These are phyloP conservation scores for Echites panduratus DNA, from an alignment of 257 asterid species.

Conservation along the genomic window DNA sequence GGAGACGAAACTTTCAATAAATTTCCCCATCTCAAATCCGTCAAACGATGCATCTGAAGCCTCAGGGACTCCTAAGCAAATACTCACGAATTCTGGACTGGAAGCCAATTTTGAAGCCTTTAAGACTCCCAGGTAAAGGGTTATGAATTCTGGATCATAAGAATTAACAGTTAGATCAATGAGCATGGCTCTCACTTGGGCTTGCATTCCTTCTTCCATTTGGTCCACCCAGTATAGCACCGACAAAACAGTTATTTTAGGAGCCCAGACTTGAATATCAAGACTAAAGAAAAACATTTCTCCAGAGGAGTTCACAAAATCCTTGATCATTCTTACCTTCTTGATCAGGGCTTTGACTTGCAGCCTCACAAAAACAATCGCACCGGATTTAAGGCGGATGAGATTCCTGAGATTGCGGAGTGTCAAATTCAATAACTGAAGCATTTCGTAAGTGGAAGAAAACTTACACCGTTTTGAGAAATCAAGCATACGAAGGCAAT, in stretches of 20 bases:
- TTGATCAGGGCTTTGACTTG: background rate
- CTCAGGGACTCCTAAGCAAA: too few species aligned
- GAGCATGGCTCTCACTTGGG: background rate
- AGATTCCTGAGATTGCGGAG: background rate
- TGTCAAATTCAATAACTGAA: background rate
- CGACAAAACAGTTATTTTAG: background rate
- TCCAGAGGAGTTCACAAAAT: background rate
- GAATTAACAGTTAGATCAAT: background rate
- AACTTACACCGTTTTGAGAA: background rate
- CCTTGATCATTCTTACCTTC: background rate
- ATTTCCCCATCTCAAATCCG: too few species aligned
- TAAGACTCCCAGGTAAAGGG: background rate
- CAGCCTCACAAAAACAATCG: background rate
- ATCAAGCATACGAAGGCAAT: background rate
- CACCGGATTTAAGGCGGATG: background rate
- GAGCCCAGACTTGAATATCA: background rate
- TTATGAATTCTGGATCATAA: background rate
- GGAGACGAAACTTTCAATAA: too few species aligned
- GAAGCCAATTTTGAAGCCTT: background rate
- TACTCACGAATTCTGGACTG: too few species aligned
- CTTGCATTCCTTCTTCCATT: background rate
- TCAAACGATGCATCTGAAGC: too few species aligned
- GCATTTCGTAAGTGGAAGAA: background rate
- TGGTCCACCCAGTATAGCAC: background rate
- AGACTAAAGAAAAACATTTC: background rate